These are phyloP conservation scores for Cyclanthera cordifolia DNA, from an alignment of 306 rosid species.

Conservation along the genomic window DNA sequence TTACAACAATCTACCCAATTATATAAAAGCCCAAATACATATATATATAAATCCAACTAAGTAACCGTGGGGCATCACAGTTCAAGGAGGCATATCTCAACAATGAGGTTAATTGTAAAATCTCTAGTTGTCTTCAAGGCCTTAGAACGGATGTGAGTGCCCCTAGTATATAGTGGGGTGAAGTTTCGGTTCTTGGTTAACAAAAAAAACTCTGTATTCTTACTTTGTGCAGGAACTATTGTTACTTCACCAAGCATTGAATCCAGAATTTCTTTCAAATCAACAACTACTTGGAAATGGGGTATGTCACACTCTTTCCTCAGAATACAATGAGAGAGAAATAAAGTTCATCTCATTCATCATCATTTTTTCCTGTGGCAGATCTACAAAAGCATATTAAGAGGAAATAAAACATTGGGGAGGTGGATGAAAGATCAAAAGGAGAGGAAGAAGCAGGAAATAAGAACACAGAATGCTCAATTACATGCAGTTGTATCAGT, in stretches of 20 bases:
- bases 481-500: slow-evolving; percentile 85
- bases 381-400: slow-evolving; percentile 65
- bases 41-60: too few species aligned
- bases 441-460: slow-evolving; percentile 88
- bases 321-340: not conserved
- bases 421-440: slow-evolving; percentile 85
- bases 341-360: not conserved
- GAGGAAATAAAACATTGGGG: slow-evolving; percentile 56
- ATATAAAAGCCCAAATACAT: too few species aligned
- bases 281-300: slow-evolving; percentile 70
- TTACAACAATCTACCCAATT: too few species aligned
- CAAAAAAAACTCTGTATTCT: not conserved
- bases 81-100: too few species aligned
- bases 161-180: too few species aligned
- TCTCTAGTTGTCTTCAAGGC: not conserved
- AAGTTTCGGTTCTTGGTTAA: too few species aligned
- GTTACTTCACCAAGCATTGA: slow-evolving; percentile 73
- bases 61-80: too few species aligned
- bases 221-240: slow-evolving; percentile 47
- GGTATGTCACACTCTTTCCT: slow-evolving; percentile 33
- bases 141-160: too few species aligned
- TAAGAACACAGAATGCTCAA: slow-evolving; percentile 80
- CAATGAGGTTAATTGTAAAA: too few species aligned
- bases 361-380: slow-evolving; percentile 25
- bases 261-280: slow-evolving; percentile 60